Conservation (phyloP, 1,139 yeast species). For the Nematodospora anomalae region DNA sequence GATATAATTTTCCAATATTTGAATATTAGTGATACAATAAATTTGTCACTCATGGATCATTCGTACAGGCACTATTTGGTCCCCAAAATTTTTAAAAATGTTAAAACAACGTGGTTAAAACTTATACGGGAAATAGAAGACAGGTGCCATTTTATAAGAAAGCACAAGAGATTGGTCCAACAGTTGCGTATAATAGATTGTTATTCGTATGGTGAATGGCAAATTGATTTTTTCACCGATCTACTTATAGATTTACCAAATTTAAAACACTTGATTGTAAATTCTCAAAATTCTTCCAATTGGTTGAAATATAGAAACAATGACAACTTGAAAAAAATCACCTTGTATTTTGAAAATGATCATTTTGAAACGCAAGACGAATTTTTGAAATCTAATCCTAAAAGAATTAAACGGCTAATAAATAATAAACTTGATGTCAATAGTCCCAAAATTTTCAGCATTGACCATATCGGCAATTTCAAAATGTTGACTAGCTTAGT, state of each 20-base stretch:
- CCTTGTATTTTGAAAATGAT: constrained; percentile 26
- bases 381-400: constrained; percentile 20
- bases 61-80: constrained; percentile 22
- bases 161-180: constrained; percentile 15
- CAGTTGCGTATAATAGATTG: constrained; percentile 33
- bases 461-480: constrained; percentile 33
- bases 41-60: constrained; percentile 23
- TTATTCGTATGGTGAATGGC: constrained; percentile 46
- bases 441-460: constrained; percentile 30
- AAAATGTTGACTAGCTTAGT: constrained; percentile 20
- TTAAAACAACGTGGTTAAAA: constrained; percentile 34
- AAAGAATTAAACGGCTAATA: constrained; percentile 16
- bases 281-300: constrained; percentile 38
- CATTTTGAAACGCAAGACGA: constrained; percentile 19
- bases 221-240: constrained; percentile 29
- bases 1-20: constrained; percentile 21
- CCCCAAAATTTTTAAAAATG: constrained; percentile 23
- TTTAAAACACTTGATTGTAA: constrained; percentile 26
- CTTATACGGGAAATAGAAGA: constrained; percentile 18
- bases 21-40: constrained; percentile 23
- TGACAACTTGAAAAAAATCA: constrained; percentile 20
- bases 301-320: constrained; percentile 42
- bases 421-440: constrained; percentile 15
- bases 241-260: constrained; percentile 23
- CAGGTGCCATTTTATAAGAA: constrained; percentile 6